Conservation (phyloP, 495 filamentous ascomycete species). For the Talaromyces thailandensis region DNA sequence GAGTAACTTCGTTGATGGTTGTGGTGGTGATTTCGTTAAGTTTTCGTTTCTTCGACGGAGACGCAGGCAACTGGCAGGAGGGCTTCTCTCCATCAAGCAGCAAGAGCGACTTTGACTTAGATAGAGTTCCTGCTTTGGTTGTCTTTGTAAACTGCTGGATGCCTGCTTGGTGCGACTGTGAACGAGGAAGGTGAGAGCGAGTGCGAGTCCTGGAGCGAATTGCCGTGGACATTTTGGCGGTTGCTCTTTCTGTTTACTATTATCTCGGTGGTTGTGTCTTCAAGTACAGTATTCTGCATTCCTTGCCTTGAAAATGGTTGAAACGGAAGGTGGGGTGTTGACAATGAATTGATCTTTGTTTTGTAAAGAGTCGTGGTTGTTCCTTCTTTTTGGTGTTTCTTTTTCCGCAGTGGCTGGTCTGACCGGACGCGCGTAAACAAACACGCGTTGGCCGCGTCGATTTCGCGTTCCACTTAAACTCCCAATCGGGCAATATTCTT, state of each 20-base stretch:
- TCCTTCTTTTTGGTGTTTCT: constrained; percentile 4
- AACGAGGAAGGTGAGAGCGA: background rate
- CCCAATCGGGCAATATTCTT: background rate
- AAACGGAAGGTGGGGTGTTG: background rate
- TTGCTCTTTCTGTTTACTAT: background rate
- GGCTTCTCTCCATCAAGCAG: constrained; percentile 1
- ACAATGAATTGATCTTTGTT: background rate
- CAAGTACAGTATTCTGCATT: background rate
- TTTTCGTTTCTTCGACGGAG: constrained; percentile 41
- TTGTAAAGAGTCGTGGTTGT: background rate
- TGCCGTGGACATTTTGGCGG: background rate
- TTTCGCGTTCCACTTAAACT: background rate
- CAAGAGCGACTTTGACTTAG: constrained; percentile 1
- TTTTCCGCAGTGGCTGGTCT: background rate
- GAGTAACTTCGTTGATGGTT: background rate
- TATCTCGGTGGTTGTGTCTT: background rate
- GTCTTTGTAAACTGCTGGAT: background rate
- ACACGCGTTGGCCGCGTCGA: background rate
- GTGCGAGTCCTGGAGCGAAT: background rate
- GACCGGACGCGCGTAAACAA: background rate
- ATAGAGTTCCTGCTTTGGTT: background rate
- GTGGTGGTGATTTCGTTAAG: constrained; percentile 25
- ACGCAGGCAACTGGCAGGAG: constrained; percentile 8
- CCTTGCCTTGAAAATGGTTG: background rate
- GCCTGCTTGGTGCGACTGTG: constrained; percentile 1